phyloP scores from a whole-genome alignment of 2,329 filamentous ascomycete species.

The Stenocarpella maydis region DNA sequence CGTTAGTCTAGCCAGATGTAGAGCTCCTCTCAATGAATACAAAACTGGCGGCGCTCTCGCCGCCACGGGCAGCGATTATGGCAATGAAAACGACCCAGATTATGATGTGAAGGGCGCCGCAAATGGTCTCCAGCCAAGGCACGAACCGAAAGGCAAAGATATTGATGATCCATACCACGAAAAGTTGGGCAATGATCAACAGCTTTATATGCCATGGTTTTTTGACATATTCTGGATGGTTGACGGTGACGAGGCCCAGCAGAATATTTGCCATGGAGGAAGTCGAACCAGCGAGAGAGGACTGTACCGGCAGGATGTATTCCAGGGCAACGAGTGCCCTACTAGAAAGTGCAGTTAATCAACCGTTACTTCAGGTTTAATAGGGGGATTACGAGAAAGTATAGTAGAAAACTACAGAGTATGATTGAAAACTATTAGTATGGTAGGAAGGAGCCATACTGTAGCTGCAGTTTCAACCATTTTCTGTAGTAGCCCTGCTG shows the following conservation, averaged over 20 bases:
- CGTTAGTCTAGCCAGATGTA: slow-evolving; percentile 24
- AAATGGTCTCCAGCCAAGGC: slow-evolving; percentile 49
- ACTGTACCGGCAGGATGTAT: too few relatives aligned
- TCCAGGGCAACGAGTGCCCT: too few relatives aligned
- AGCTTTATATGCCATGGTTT: slow-evolving; percentile 48
- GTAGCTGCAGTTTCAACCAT: too few relatives aligned
- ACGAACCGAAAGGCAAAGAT: slow-evolving; percentile 48
- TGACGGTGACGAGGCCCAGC: slow-evolving; percentile 22
- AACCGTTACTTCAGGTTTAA: too few relatives aligned
- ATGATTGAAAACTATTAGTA: too few relatives aligned
- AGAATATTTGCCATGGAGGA: slow-evolving; percentile 29
- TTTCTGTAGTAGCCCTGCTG: too few relatives aligned
- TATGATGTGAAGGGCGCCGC: slow-evolving; percentile 42
- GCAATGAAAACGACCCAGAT: slow-evolving; percentile 33
- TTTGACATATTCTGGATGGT: slow-evolving; percentile 27
- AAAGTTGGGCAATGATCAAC: slow-evolving; percentile 48
- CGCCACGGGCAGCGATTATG: slow-evolving; percentile 20
- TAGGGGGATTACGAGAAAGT: too few relatives aligned
- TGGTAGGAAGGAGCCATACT: too few relatives aligned
- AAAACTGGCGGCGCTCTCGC: slow-evolving; percentile 11
- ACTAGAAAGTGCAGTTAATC: too few relatives aligned
- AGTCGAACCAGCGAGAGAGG: slow-evolving; percentile 46
- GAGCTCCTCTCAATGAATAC: slow-evolving; percentile 21
- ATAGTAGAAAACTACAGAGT: too few relatives aligned
- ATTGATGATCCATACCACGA: slow-evolving; percentile 38